Conservation (phyloP, 2,329 filamentous ascomycete genomes). For the Pyrenophora graminea region DNA sequence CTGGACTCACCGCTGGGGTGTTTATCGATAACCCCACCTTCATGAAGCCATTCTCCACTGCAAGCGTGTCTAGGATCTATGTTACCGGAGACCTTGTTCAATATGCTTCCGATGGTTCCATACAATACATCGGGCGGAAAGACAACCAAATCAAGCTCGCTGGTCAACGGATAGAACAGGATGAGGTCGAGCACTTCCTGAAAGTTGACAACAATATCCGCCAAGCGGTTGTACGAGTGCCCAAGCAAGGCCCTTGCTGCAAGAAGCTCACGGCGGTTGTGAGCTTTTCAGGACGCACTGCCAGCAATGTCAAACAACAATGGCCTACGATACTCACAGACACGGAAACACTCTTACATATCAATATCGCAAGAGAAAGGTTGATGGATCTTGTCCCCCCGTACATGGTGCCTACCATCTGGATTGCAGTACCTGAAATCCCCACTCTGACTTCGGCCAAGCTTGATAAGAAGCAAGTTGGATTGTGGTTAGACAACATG, state of each 20-base stretch:
- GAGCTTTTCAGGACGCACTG: constrained; percentile 37
- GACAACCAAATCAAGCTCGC: constrained; percentile 44
- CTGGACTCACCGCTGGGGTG: constrained; percentile 29
- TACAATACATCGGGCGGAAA: constrained; percentile 38
- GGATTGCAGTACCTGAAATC: constrained; percentile 46
- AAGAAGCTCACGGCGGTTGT: constrained; percentile 53
- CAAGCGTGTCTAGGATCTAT: constrained; percentile 27
- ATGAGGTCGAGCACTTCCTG: constrained; percentile 40
- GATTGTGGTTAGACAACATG: constrained; percentile 52
- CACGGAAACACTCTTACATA: constrained; percentile 31
- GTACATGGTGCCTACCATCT: constrained; percentile 40
- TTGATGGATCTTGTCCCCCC: constrained; percentile 33
- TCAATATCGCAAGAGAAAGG: constrained; percentile 37
- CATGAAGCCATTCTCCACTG: constrained; percentile 20
- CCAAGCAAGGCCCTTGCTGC: constrained; percentile 48
- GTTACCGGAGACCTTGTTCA: constrained; percentile 42
- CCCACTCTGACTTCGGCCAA: constrained; percentile 37
- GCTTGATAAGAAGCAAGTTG: constrained; percentile 41
- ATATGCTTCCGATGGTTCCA: constrained; percentile 34
- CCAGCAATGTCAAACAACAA: constrained; percentile 22
- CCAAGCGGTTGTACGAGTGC: constrained; percentile 51
- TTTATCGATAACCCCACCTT: constrained; percentile 35
- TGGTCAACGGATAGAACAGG: constrained; percentile 44
- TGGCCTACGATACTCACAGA: constrained; percentile 41
- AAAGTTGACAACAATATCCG: constrained; percentile 36